These are phyloP conservation scores for Lonicera japonica DNA, from an alignment of 129 eudicot species.

Conservation along the genomic window DNA sequence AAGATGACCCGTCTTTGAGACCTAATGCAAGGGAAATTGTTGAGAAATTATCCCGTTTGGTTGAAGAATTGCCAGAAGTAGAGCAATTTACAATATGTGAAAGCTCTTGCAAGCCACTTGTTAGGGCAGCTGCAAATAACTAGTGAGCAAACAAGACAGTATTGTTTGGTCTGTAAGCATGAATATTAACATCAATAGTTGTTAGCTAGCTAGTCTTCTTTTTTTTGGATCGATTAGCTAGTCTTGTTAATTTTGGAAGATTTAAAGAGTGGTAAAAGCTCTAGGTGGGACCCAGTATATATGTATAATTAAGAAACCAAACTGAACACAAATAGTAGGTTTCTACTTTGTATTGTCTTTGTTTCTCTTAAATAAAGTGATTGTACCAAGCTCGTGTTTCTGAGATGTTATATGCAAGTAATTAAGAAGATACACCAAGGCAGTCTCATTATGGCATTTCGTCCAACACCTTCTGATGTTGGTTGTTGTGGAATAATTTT, in stretches of 20 bases:
- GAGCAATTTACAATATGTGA: conserved; percentile 39
- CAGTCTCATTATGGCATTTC: too few relatives aligned
- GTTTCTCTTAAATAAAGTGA: neutral
- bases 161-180: too few relatives aligned
- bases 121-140: conserved; percentile 31
- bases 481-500: too few relatives aligned
- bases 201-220: too few relatives aligned
- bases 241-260: neutral
- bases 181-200: too few relatives aligned
- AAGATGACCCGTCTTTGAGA: conserved; percentile 44
- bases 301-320: neutral
- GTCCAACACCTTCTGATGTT: too few relatives aligned
- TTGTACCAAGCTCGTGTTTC: too few relatives aligned
- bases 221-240: neutral
- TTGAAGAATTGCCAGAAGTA: conserved; percentile 41
- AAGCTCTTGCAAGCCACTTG: conserved; percentile 75
- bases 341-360: neutral
- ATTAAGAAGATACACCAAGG: too few relatives aligned
- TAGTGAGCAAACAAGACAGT: conserved; percentile 4
- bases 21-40: conserved; percentile 82
- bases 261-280: too few relatives aligned
- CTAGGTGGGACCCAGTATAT: neutral
- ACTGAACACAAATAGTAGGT: neutral
- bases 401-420: too few relatives aligned
- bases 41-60: conserved; percentile 56